Percentiles rank a stretch among this genome's conserved stretches.
Conservation (phyloP, 1,139 yeast genomes). For the Pichia sp. region DNA sequence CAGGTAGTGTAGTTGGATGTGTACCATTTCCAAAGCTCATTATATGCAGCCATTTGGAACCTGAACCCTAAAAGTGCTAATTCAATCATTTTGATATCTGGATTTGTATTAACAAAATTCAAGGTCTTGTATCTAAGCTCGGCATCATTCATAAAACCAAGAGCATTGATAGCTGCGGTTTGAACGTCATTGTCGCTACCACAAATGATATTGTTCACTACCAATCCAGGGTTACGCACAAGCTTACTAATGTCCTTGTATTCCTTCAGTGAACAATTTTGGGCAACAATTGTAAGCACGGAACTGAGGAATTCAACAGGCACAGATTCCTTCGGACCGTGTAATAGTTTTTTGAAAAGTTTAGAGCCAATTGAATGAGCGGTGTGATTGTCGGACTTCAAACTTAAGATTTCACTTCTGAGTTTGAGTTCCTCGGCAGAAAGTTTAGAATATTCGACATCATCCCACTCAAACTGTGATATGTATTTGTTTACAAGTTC, state of each 20-base stretch:
- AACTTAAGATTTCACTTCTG: slow-evolving; percentile 35
- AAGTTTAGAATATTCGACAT: slow-evolving; percentile 16
- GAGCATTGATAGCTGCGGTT: slow-evolving; percentile 45
- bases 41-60: slow-evolving; percentile 24
- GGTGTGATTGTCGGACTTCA: slow-evolving; percentile 28
- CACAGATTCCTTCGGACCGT: slow-evolving; percentile 42
- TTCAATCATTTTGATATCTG: slow-evolving; percentile 48
- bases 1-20: slow-evolving; percentile 43
- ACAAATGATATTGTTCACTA: slow-evolving; percentile 26
- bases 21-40: slow-evolving; percentile 49
- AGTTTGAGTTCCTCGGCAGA: slow-evolving; percentile 32
- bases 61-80: slow-evolving; percentile 46
- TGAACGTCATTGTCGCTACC: slow-evolving; percentile 32
- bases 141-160: slow-evolving; percentile 40
- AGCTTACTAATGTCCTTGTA: slow-evolving; percentile 51
- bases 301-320: slow-evolving; percentile 42
- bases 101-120: slow-evolving; percentile 48
- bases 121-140: slow-evolving; percentile 46
- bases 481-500: slow-evolving; percentile 18
- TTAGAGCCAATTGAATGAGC: slow-evolving; percentile 31
- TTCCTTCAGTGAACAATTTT: slow-evolving; percentile 37
- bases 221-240: slow-evolving; percentile 40
- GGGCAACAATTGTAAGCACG: slow-evolving; percentile 29
- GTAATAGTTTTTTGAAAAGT: slow-evolving; percentile 39
- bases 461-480: slow-evolving; percentile 22